These are phyloP conservation scores for Glycine tomentella DNA, from an alignment of 306 rosid genomes.

Conservation along the genomic window DNA sequence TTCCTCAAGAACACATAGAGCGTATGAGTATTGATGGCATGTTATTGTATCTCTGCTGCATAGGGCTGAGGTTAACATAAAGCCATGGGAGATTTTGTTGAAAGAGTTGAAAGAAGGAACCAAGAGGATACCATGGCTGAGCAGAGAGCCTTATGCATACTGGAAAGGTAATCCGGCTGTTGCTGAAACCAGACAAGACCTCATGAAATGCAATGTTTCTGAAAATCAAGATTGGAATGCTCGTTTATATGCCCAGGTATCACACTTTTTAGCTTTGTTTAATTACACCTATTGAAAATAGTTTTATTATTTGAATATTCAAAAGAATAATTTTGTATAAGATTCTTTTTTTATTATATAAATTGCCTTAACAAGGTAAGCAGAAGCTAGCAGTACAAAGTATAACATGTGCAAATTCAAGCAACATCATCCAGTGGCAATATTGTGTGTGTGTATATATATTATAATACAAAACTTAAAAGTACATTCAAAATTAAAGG, in stretches of 20 bases:
- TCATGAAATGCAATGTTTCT: constrained; percentile 82
- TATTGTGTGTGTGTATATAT: too few relatives aligned
- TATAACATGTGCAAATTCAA: too few relatives aligned
- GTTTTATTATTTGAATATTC: neutral
- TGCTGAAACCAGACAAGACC: constrained; percentile 80
- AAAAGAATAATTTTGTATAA: too few relatives aligned
- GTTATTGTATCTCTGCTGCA: neutral
- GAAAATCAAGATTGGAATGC: constrained; percentile 87
- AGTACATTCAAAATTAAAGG: too few relatives aligned
- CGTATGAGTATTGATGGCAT: neutral
- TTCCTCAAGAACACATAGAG: too few relatives aligned
- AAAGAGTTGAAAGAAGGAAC: constrained; percentile 75
- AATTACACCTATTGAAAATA: neutral
- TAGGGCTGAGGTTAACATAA: constrained; percentile 87
- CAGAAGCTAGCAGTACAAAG: too few relatives aligned
- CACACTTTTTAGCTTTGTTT: neutral
- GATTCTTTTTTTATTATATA: too few relatives aligned
- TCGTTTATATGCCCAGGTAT: constrained; percentile 80
- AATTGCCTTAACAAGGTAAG: too few relatives aligned
- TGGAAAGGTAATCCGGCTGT: constrained; percentile 93
- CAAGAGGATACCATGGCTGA: constrained; percentile 67
- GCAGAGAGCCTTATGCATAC: constrained; percentile 82
- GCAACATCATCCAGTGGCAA: too few relatives aligned
- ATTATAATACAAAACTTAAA: too few relatives aligned
- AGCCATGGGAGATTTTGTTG: constrained; percentile 79